Base-by-base conservation (phyloP, 345 rosid species). In the Eucalyptus fibrosa region DNA sequence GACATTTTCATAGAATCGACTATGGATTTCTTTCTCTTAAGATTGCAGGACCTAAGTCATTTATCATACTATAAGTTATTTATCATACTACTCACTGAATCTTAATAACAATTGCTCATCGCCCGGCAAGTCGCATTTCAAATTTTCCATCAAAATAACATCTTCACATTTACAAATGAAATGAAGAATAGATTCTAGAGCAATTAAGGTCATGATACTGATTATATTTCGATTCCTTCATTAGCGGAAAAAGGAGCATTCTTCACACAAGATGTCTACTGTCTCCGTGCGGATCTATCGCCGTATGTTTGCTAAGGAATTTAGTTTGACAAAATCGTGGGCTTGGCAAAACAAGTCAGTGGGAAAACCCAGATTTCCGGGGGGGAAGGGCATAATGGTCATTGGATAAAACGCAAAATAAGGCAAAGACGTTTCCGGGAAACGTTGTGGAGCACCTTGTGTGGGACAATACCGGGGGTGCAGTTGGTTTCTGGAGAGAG, bases 381-480 rank as follows among this genome's bases (percentile, higher is more conserved):
- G 44, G 44, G 44, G 2, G 23, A 67, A 37, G 93, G 94, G 90
- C 23, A 88, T 12, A 16, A 72, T 7, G 18, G 94, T 86, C 86
- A 88, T 90, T 90, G 50, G 13, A 24, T 2, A 40, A 24, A 26
- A 12, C 26, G 1, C 2, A 12, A 19, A 80, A 1, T 8, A 2
- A 1, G n/a, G 86, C n/a, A 12, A 80, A 24, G 14, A 1, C 4
- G 0, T 1, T 4, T 34, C 82, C 24, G 13, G 26, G 12, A 1
- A 37, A 19, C 12, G 9, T 10, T 2, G 45, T 2, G 45, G 45
- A 42, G 86, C 45, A 44, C 45, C 45, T 44, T 44, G 10, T 40
- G 53, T 34, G 4, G 50, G 28, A 86, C 65, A 91, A 91, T 88
- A 90, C 93, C 81, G 56, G 89, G 92, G 94, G 94, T 89, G 94